These are phyloP conservation scores for Melaleuca quinquenervia DNA, from an alignment of 345 rosid species.

Conservation along the genomic window DNA sequence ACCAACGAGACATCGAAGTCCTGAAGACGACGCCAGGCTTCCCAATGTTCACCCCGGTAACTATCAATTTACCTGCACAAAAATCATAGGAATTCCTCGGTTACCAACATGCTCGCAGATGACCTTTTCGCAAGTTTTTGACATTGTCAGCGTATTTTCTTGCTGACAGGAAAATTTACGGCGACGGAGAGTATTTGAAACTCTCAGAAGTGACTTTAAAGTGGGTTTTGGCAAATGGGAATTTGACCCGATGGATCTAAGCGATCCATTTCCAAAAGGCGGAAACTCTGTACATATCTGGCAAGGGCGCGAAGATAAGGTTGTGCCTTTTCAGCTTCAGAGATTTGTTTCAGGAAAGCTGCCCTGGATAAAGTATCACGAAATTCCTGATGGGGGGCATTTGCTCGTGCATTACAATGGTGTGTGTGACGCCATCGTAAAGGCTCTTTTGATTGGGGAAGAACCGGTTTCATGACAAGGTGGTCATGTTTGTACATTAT, in stretches of 20 bases:
- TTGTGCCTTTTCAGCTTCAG: slow-evolving; percentile 71
- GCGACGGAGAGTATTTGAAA: slow-evolving; percentile 39
- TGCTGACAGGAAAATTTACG: slow-evolving; percentile 32
- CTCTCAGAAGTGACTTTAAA: slow-evolving; percentile 52
- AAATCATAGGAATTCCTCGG: not conserved
- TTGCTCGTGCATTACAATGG: slow-evolving; percentile 70
- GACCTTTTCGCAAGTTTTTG: not conserved
- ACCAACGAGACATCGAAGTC: slow-evolving; percentile 48
- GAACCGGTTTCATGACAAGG: slow-evolving; percentile 21
- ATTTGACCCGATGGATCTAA: slow-evolving; percentile 58
- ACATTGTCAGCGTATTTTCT: not conserved
- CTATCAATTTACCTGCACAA: not conserved
- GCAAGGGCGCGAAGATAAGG: slow-evolving; percentile 86
- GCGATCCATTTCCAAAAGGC: slow-evolving; percentile 33
- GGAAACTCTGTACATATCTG: slow-evolving; percentile 56
- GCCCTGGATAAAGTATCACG: slow-evolving; percentile 82
- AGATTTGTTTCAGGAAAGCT: slow-evolving; percentile 44
- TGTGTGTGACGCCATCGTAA: slow-evolving; percentile 53
- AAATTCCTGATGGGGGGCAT: slow-evolving; percentile 83
- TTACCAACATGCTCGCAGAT: not conserved
- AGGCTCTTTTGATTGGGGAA: slow-evolving; percentile 59
- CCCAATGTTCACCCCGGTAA: slow-evolving; percentile 85
- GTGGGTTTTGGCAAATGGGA: slow-evolving; percentile 67
- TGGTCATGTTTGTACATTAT: not conserved
- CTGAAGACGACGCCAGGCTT: slow-evolving; percentile 45